Evolutionary conservation across 2,329 filamentous ascomycete species (phyloP).

Genomic region (Coleophoma crateriformis): DNA sequence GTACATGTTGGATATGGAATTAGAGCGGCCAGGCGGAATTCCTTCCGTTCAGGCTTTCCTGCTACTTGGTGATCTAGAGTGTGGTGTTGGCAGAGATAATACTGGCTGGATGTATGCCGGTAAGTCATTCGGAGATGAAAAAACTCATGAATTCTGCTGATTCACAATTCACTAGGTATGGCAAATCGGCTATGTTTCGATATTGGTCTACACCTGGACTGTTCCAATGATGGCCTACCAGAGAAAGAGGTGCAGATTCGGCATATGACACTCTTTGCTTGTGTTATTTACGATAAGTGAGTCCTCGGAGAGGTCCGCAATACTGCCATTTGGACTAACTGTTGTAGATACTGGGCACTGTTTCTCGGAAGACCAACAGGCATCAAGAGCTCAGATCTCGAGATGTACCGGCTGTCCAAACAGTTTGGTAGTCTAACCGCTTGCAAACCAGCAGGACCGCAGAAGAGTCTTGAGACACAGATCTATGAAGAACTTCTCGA

Average conservation of each 20-base stretch:
- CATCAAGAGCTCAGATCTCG: constrained; percentile 47
- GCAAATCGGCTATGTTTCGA: constrained; percentile 40
- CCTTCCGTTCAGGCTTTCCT: constrained; percentile 46
- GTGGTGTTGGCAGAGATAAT: constrained; percentile 46
- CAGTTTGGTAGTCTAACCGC: constrained; percentile 37
- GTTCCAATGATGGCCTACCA: constrained; percentile 33
- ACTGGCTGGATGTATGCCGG: constrained; percentile 50
- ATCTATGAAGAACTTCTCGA: constrained; percentile 47
- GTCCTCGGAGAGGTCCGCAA: background rate
- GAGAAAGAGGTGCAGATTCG: constrained; percentile 41
- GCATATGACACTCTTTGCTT: constrained; percentile 45
- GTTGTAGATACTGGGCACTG: constrained; percentile 39
- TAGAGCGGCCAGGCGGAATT: constrained; percentile 46
- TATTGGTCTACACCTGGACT: constrained; percentile 43
- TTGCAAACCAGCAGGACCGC: constrained; percentile 26
- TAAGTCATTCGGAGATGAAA: constrained; percentile 20
- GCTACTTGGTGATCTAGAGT: constrained; percentile 46
- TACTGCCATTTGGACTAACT: background rate
- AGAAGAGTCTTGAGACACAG: constrained; percentile 29
- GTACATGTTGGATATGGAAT: constrained; percentile 45
- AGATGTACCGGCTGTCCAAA: constrained; percentile 39
- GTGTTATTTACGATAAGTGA: constrained; percentile 45
- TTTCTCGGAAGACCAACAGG: constrained; percentile 47
- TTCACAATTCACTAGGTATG: constrained; percentile 23
- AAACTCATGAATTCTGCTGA: background rate